A percentile compares a stretch with the other conserved stretches of the same genome.
Conservation (phyloP, 208 protist species). For the Trypanosoma congolense region DNA sequence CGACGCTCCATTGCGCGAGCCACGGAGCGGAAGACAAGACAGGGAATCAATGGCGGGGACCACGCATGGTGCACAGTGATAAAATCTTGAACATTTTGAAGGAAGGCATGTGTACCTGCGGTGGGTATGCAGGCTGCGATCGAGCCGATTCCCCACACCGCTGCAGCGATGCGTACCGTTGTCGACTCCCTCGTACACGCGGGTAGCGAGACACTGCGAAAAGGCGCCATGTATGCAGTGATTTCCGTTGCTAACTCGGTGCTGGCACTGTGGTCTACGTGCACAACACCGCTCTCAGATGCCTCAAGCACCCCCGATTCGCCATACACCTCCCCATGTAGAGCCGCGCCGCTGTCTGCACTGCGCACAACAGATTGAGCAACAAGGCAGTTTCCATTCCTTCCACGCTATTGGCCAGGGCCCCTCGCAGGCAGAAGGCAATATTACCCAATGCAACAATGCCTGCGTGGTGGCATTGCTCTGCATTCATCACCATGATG, state of each 20-base stretch:
- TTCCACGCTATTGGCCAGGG: slow-evolving; percentile 29
- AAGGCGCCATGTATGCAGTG: slow-evolving; percentile 13
- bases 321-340: neutral
- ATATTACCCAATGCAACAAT: slow-evolving; percentile 52
- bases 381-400: slow-evolving; percentile 45
- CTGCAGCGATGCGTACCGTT: slow-evolving; percentile 33
- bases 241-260: too few relatives aligned
- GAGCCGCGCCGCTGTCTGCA: slow-evolving; percentile 23
- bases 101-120: slow-evolving; percentile 42
- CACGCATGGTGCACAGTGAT: slow-evolving; percentile 48
- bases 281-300: too few relatives aligned
- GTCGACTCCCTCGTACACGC: slow-evolving; percentile 24
- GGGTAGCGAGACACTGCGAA: slow-evolving; percentile 35
- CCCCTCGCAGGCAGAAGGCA: slow-evolving; percentile 42
- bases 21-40: slow-evolving; percentile 54
- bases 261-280: too few relatives aligned
- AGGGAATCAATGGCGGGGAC: slow-evolving; percentile 31
- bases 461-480: slow-evolving; percentile 52
- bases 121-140: slow-evolving; percentile 53
- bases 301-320: slow-evolving; percentile 17
- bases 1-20: slow-evolving; percentile 47
- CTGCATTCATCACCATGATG: slow-evolving; percentile 21
- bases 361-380: slow-evolving; percentile 40
- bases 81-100: slow-evolving; percentile 35
- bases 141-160: slow-evolving; percentile 47